These are phyloP conservation scores for Pseudogymnoascus sp. DNA, from an alignment of 2,329 filamentous ascomycete species.

Conservation along the genomic window DNA sequence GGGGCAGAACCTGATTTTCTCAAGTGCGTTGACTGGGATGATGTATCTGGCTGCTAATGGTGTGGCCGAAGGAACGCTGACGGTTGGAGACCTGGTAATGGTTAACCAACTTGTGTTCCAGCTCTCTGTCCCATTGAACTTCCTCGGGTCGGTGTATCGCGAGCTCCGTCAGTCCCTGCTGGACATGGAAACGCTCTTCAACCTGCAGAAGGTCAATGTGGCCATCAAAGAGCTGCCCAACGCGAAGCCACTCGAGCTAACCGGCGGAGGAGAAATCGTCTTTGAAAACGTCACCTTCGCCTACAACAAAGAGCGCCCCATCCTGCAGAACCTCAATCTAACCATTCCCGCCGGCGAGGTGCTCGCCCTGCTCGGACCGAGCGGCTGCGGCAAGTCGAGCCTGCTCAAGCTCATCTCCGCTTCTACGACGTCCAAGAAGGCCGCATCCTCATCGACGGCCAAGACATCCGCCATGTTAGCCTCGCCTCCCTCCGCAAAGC, in stretches of 20 bases:
- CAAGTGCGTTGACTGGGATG: slow-evolving; percentile 86
- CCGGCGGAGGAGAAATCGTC: slow-evolving; percentile 76
- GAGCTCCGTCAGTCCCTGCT: slow-evolving; percentile 90
- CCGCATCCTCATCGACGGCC: slow-evolving; percentile 83
- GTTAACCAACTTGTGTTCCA: slow-evolving; percentile 99
- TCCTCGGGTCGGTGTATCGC: slow-evolving; percentile 94
- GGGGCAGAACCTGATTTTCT: slow-evolving; percentile 97
- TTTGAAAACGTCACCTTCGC: slow-evolving; percentile 96
- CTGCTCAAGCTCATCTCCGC: slow-evolving; percentile 80
- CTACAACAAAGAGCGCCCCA: slow-evolving; percentile 80
- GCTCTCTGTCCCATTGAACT: slow-evolving; percentile 92
- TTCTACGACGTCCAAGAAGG: slow-evolving; percentile 87
- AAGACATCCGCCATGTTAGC: slow-evolving; percentile 78
- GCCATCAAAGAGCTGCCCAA: slow-evolving; percentile 70
- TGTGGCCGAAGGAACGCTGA: slow-evolving; percentile 72
- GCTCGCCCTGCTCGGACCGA: slow-evolving; percentile 89
- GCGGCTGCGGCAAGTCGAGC: slow-evolving; percentile 93
- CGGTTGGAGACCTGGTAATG: slow-evolving; percentile 95
- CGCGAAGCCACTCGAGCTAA: slow-evolving; percentile 66
- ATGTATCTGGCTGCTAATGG: slow-evolving; percentile 96
- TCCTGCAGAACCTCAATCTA: slow-evolving; percentile 75
- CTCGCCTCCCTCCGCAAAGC: slow-evolving; percentile 75
- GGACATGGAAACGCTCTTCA: slow-evolving; percentile 98
- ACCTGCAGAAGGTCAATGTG: slow-evolving; percentile 92
- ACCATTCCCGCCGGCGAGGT: slow-evolving; percentile 95